Conservation (phyloP, 305 asterid genomes). For the Rubia tinctorum region DNA sequence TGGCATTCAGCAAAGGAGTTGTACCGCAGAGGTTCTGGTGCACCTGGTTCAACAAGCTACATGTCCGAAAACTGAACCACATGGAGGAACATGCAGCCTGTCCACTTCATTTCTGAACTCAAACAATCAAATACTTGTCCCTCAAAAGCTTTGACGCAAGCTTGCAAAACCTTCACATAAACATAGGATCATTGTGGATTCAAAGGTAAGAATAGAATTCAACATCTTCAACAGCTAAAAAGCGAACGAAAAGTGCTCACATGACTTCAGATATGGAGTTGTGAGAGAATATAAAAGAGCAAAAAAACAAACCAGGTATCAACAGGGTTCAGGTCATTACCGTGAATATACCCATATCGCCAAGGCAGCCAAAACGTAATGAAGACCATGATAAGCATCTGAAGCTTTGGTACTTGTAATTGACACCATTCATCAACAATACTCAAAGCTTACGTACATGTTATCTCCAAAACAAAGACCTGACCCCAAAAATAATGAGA, state of each 20-base stretch:
- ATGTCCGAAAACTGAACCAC: neutral
- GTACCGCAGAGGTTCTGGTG: neutral
- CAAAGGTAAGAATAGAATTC: neutral
- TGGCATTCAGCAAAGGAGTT: neutral
- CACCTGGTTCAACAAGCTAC: neutral
- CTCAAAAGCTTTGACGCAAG: neutral
- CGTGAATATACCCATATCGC: neutral
- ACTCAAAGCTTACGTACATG: neutral
- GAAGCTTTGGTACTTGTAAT: neutral
- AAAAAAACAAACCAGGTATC: neutral
- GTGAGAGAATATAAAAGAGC: neutral
- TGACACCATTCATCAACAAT: neutral
- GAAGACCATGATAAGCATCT: conserved; percentile 1
- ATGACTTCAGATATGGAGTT: neutral
- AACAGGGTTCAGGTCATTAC: neutral
- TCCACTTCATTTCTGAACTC: neutral
- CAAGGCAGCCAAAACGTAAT: neutral
- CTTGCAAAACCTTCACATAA: neutral
- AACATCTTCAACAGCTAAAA: neutral
- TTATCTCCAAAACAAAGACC: neutral
- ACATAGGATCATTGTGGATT: neutral
- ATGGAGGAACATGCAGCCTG: neutral
- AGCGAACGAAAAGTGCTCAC: neutral
- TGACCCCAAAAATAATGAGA: neutral
- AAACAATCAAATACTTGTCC: neutral